Evolutionary conservation across 2,329 filamentous ascomycete genomes (phyloP).

Genomic region (Macrophomina phaseolina): DNA sequence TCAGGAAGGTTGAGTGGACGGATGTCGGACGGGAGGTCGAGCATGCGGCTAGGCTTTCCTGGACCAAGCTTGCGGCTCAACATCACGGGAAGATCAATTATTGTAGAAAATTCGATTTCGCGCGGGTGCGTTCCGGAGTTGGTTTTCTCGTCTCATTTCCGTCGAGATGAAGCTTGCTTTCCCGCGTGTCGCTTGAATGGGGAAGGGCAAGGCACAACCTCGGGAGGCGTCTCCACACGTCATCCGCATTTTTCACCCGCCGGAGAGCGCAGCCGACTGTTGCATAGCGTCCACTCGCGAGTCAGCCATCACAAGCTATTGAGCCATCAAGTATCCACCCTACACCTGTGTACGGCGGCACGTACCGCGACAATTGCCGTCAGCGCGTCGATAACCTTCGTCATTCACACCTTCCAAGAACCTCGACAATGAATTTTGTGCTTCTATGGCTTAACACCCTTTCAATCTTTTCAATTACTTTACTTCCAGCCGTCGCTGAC

Average conservation of each 20-base stretch:
- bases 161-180: background rate
- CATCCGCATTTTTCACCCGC: background rate
- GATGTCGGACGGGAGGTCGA: background rate
- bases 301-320: background rate
- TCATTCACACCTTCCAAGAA: background rate
- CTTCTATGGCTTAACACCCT: background rate
- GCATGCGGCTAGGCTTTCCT: constrained; percentile 1
- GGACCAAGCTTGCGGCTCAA: background rate
- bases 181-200: background rate
- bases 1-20: background rate
- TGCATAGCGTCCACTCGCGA: background rate
- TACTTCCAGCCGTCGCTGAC: background rate
- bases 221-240: background rate
- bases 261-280: background rate
- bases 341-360: background rate
- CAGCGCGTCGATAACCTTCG: background rate
- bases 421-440: background rate
- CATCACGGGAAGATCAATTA: background rate
- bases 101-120: background rate
- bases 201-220: constrained; percentile 11
- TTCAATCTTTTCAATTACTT: background rate
- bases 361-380: background rate
- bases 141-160: background rate
- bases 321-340: background rate
- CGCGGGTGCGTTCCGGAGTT: background rate